Conservation (phyloP, 352 stramenopile genomes). For the Phytophthora tubulina region DNA sequence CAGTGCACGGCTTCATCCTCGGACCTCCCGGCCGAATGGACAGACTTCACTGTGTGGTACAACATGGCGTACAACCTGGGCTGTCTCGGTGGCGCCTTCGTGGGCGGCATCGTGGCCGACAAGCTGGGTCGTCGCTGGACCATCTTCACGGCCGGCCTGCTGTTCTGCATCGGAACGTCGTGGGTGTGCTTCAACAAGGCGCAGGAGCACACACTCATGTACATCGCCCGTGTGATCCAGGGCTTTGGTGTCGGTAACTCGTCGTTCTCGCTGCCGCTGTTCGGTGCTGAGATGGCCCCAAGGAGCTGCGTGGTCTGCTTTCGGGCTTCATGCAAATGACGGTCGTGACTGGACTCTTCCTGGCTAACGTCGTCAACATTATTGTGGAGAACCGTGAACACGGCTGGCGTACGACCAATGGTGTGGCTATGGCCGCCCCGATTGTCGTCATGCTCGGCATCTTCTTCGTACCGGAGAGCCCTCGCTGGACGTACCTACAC, state of each 20-base stretch:
- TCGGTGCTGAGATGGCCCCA: neutral
- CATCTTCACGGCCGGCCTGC: neutral
- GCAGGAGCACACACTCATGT: neutral
- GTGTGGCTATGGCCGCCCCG: too few species aligned
- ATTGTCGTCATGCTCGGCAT: too few species aligned
- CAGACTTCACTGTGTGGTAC: neutral
- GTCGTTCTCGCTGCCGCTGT: neutral
- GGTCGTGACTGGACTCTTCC: too few species aligned
- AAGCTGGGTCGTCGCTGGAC: neutral
- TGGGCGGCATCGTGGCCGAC: neutral
- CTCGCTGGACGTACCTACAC: too few species aligned
- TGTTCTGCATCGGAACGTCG: neutral
- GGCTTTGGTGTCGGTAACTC: neutral
- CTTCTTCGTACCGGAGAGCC: too few species aligned
- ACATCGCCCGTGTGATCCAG: neutral
- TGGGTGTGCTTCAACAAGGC: neutral
- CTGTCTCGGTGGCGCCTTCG: neutral
- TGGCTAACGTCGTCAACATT: too few species aligned
- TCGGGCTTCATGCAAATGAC: too few species aligned
- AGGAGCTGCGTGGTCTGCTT: too few species aligned
- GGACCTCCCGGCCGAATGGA: neutral
- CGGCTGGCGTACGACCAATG: too few species aligned
- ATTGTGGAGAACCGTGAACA: too few species aligned
- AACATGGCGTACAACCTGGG: neutral
- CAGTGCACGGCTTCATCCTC: constrained; percentile 17